These are phyloP conservation scores for Picea abies DNA, from an alignment of 83 land plant species.

Conservation along the genomic window DNA sequence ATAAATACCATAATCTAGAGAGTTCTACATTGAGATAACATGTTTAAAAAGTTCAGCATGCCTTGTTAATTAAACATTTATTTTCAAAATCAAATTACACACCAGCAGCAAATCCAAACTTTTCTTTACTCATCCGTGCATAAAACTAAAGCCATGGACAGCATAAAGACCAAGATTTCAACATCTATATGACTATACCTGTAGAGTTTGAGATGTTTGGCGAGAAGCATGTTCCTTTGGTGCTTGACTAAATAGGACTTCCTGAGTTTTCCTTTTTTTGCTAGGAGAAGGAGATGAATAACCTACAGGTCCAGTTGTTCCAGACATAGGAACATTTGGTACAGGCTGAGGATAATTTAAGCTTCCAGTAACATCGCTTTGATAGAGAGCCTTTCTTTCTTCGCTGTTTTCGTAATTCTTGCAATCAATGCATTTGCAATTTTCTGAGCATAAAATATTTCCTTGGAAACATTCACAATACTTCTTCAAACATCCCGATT, in stretches of 20 bases:
- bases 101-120: neutral
- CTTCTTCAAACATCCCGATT: slow-evolving; percentile 97
- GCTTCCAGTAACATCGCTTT: slow-evolving; percentile 62
- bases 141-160: neutral
- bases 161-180: neutral
- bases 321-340: slow-evolving; percentile 64
- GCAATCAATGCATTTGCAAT: slow-evolving; percentile 97
- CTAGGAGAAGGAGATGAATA: slow-evolving; percentile 65
- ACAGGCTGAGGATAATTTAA: slow-evolving; percentile 69
- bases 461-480: slow-evolving; percentile 99
- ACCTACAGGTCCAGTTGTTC: slow-evolving; percentile 64
- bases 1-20: neutral
- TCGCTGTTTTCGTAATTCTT: slow-evolving; percentile 96
- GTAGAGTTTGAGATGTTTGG: slow-evolving; percentile 50
- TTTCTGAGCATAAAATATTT: slow-evolving; percentile 96
- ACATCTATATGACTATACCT: slow-evolving; percentile 46
- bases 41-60: neutral
- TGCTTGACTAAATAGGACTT: slow-evolving; percentile 61
- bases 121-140: neutral
- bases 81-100: slow-evolving; percentile 9
- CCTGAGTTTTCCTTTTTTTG: slow-evolving; percentile 75
- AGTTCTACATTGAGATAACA: neutral
- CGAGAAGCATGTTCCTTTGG: slow-evolving; percentile 49
- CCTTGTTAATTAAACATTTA: neutral
- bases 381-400: slow-evolving; percentile 89